Conservation (phyloP, 192 early-diverging fungal species). For the Rhizophagus sp. region DNA sequence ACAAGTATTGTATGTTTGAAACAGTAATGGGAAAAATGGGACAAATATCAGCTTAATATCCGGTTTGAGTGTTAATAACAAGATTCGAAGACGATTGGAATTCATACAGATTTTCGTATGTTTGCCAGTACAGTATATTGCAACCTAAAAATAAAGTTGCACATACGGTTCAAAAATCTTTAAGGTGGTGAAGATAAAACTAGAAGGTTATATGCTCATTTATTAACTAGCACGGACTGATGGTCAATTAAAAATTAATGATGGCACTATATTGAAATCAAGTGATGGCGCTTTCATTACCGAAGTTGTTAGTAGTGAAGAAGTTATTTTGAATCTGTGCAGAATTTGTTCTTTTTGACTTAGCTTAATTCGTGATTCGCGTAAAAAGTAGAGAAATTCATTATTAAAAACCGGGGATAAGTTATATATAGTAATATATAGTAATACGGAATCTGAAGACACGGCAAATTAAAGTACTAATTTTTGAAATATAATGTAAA, state of each 20-base stretch:
- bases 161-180: constrained; percentile 6
- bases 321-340: constrained; percentile 18
- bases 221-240: not conserved
- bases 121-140: constrained; percentile 24
- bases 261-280: not conserved
- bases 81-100: constrained; percentile 15
- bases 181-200: not conserved
- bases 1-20: too few relatives aligned
- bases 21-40: too few relatives aligned
- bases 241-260: constrained; percentile 7
- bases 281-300: constrained; percentile 35
- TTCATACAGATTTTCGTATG: constrained; percentile 33
- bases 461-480: too few relatives aligned
- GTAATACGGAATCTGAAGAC: too few relatives aligned
- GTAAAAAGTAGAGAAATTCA: too few relatives aligned
- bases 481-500: too few relatives aligned
- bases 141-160: constrained; percentile 13
- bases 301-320: constrained; percentile 23
- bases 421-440: too few relatives aligned
- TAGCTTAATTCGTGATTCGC: too few relatives aligned
- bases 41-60: too few relatives aligned
- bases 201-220: constrained; percentile 29
- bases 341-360: constrained; percentile 34
- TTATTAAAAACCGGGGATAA: too few relatives aligned
- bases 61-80: too few relatives aligned